phyloP scores from a whole-genome alignment of 2,329 filamentous ascomycete genomes.

The Ustilaginoidea virens region DNA sequence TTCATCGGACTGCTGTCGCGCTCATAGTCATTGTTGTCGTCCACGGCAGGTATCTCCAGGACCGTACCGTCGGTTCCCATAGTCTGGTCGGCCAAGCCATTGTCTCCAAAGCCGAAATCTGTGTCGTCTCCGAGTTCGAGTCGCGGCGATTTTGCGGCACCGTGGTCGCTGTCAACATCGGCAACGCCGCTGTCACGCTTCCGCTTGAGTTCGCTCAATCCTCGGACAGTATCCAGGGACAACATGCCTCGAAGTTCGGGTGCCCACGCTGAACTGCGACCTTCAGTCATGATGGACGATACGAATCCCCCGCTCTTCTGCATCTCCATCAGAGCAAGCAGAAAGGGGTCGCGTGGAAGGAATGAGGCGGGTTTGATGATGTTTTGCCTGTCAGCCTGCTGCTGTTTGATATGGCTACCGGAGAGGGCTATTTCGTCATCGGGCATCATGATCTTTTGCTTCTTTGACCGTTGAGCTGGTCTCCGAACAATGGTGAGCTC shows the following conservation, averaged over 20 bases:
- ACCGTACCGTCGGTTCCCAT: conserved; percentile 45
- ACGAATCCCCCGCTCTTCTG: conserved; percentile 87
- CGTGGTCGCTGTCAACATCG: conserved; percentile 56
- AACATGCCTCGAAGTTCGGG: conserved; percentile 85
- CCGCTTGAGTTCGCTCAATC: conserved; percentile 70
- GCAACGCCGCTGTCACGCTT: conserved; percentile 84
- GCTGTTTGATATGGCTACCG: conserved; percentile 64
- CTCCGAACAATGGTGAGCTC: conserved; percentile 46
- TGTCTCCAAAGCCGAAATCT: conserved; percentile 29
- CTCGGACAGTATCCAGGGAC: conserved; percentile 68
- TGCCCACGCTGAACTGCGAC: conserved; percentile 66
- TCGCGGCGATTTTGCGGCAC: conserved; percentile 52
- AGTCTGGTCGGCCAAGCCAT: conserved; percentile 31
- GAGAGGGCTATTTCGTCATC: conserved; percentile 69
- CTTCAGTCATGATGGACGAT: conserved; percentile 70
- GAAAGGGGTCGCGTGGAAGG: conserved; percentile 71
- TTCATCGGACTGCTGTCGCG: conserved; percentile 33
- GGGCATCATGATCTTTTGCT: conserved; percentile 67
- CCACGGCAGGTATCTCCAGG: conserved; percentile 41
- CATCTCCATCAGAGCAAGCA: conserved; percentile 80
- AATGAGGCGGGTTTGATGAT: conserved; percentile 75
- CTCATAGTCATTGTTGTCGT: conserved; percentile 29
- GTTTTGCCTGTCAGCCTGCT: conserved; percentile 71
- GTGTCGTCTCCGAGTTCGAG: conserved; percentile 55
- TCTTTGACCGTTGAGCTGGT: conserved; percentile 55